These are phyloP conservation scores for Heliosperma pusillum DNA, from an alignment of 148 eudicot genomes.

Conservation along the genomic window DNA sequence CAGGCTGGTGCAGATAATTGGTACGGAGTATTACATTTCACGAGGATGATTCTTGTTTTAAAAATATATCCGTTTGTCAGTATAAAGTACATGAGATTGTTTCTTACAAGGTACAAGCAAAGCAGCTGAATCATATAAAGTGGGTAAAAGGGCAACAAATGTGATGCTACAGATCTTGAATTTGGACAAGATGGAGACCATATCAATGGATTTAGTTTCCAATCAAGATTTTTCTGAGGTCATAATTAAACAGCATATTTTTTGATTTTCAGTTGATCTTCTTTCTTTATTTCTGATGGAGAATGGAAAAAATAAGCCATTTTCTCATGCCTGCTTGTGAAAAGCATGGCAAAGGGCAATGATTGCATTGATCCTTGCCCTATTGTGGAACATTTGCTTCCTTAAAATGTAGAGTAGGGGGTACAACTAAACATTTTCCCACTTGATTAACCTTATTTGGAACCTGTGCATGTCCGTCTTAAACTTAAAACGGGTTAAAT, in stretches of 20 bases:
- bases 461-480: not conserved
- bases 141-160: slow-evolving; percentile 77
- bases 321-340: not conserved
- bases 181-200: slow-evolving; percentile 70
- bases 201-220: slow-evolving; percentile 81
- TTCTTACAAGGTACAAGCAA: slow-evolving; percentile 64
- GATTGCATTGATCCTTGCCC: not conserved
- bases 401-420: too few species aligned
- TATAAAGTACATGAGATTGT: slow-evolving; percentile 21
- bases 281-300: too few species aligned
- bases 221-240: slow-evolving; percentile 99
- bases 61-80: not conserved
- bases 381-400: too few species aligned
- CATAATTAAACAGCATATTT: slow-evolving; percentile 9
- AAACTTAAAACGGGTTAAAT: not conserved
- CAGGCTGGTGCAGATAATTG: slow-evolving; percentile 94
- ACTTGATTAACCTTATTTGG: too few species aligned
- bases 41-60: not conserved
- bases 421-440: too few species aligned
- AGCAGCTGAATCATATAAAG: slow-evolving; percentile 70
- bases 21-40: slow-evolving; percentile 31
- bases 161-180: slow-evolving; percentile 83
- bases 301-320: too few species aligned
- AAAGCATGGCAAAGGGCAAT: not conserved
- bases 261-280: too few species aligned